Evolutionary conservation across 1,139 yeast genomes (phyloP), one percentile per base, ranked within the genome.

Genomic region (Nakaseomyces bracarensis): DNA sequence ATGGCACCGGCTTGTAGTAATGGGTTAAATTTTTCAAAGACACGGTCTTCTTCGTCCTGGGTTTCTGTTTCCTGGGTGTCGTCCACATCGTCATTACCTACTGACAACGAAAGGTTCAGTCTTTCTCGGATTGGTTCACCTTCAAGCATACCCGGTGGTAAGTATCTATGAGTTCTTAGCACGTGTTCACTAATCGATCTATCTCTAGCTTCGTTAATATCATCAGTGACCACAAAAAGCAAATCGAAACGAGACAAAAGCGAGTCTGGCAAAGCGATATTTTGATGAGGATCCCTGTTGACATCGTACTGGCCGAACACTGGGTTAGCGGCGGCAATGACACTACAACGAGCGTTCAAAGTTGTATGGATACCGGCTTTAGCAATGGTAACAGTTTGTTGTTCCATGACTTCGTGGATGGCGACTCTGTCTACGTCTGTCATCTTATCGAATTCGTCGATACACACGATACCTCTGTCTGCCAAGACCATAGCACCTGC

Each of bases 401-500:
- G 98, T 69, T 91, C 98, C 98, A 91, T 93, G 40, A 91, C 98
- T 74, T 91, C 99, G 66, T 91, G 99, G 57, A 91, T 91, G 1
- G 98, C 97, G 42, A 91, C 98, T 63, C 98, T 76, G 67, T 91
- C 99, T 23, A 80, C 76, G 62, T 93, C 98, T 48, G 86, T 81
- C 99, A 91, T 91, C 64, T 91, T 91, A 68, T 91, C 98, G 59
- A 91, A 91, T 69, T 91, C 98, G 71, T 91, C 98, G 59, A 91
- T 93, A 74, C 98, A 91, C 36, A 91, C 97, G 47, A 93, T 74
- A 50, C 99, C 99, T 53, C 97, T 72, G 65, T 91, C 98, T 9
- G 97, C 99, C 49, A 93, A 70, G 37, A 91, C 98, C 98, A 91
- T 91, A 3, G 99, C 99, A 71, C 99, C 99, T 0, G 98, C 99